Base-by-base conservation (phyloP, 2,329 filamentous ascomycete genomes). In the Calycina herbarum region DNA sequence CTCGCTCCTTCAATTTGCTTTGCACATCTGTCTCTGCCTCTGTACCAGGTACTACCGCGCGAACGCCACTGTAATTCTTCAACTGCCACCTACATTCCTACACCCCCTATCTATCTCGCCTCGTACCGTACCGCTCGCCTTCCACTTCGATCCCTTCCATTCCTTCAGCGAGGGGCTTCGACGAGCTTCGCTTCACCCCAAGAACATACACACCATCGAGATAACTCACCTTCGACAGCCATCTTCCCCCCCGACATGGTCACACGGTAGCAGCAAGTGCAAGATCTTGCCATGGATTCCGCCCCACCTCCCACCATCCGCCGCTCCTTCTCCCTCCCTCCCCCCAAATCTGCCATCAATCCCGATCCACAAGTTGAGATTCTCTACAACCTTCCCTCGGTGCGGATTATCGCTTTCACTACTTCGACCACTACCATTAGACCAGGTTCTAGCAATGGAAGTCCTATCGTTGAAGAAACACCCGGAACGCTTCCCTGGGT, bases 401-500 rank as follows among this genome's bases (percentile, higher is more conserved):
- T 70, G n/a, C 73, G 73, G 11, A 76, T 77, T 57, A 82, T 90
- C 61, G 85, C 86, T 64, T 91, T 91, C 76, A 84, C 77, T 13
- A 72, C 73, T 57, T 45, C 70, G 29, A 62, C 68, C 11, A 24
- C 48, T 54, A 6, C 20, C 48, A 66, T 64, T 27, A 67, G 64
- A 20, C 62, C 69, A 2, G 62, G 67, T 20, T 73, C 71, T 27
- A 75, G 67, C 38, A 70, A 64, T 64, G 71, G 69, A 63, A 68
- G 74, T 74, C 67, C 74, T 73, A 61, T 74, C 76, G 69, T 77
- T 72, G 62, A 84, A 71, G 77, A 85, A 66, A 76, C 85, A 64
- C 81, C 86, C 29, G 88, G 89, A 68, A 87, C 88, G 0, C 80
- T 95, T 60, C 83, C 90, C 62, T 94, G 90, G 88, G 85, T 84